Evolutionary conservation across 768 basidiomycete species (phyloP).

Genomic region (Agaricus subrufescens): DNA sequence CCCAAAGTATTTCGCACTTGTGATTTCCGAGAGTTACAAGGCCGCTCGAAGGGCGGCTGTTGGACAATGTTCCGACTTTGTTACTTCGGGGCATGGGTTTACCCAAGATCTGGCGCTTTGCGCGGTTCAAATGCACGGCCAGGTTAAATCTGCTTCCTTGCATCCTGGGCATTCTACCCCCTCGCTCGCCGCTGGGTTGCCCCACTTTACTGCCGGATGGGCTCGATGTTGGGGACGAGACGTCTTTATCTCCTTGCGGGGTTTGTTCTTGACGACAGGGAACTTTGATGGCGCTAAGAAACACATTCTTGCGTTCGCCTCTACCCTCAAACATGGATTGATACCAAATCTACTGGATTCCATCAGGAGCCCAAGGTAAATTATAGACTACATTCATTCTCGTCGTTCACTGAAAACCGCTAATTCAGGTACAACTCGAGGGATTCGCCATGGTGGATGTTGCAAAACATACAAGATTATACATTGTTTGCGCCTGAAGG

Average conservation of each 20-base stretch:
- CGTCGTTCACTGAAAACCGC: not conserved
- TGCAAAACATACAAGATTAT: constrained; percentile 98
- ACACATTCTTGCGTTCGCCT: constrained; percentile 91
- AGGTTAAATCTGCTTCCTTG: constrained; percentile 87
- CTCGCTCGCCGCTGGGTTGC: constrained; percentile 89
- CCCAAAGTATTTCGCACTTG: constrained; percentile 94
- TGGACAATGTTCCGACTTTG: constrained; percentile 86
- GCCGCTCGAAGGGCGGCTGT: constrained; percentile 78
- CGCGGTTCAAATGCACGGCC: constrained; percentile 85
- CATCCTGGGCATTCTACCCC: constrained; percentile 67
- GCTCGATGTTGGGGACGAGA: constrained; percentile 97
- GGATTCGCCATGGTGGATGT: constrained; percentile 99
- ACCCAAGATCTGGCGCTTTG: constrained; percentile 88
- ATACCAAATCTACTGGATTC: constrained; percentile 97
- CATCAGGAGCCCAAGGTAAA: constrained; percentile 73
- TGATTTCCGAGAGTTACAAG: constrained; percentile 90
- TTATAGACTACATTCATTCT: not conserved
- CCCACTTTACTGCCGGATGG: constrained; percentile 92
- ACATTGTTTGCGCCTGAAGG: constrained; percentile 81
- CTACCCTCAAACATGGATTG: constrained; percentile 90
- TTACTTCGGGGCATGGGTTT: constrained; percentile 80
- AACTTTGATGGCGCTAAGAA: constrained; percentile 79
- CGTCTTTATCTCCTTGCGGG: constrained; percentile 90
- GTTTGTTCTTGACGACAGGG: constrained; percentile 91
- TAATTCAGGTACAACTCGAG: constrained; percentile 81